Evolutionary conservation across 495 filamentous ascomycete genomes (phyloP), one percentile per base, ranked within the genome.

Genomic region (Annulohypoxylon bovei): DNA sequence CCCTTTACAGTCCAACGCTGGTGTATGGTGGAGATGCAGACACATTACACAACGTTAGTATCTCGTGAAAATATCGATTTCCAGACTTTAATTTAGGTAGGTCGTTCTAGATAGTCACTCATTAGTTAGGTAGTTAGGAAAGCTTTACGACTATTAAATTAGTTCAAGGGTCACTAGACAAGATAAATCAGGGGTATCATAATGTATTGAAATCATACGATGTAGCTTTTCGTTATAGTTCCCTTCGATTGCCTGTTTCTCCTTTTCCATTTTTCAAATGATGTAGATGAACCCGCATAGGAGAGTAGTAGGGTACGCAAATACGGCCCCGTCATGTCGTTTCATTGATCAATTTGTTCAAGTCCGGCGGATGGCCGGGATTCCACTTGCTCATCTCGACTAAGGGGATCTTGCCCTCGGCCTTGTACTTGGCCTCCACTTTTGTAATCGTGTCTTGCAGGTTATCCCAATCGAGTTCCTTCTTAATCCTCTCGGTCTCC

Each of bases 381-480:
- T 69, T 69, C 70, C 65, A 73, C 57, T 58, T 60, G 25, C 53
- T 39, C 70, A 73, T 73, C 61, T 73, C 70, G 20, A 44, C 32
- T 22, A 44, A n/a, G 11, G 70, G 61, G 12, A 56, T 30, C 28
- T 62, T 69, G 12, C 70, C 70, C 33, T 65, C 60, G 18, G 65
- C 62, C 32, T 23, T 69, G 32, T 61, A 73, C 56, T 62, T 61
- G 6, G 61, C 56, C 28, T 59, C 54, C 11, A 56, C n/a, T 1
- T 49, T 53, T 4, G 42, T 18, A 4, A 64, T 72, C 14, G 11
- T 46, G 4, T 62, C 61, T 33, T 42, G 22, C 8, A 39, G 40
- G 23, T 75, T 44, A 44, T 74, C 77, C 72, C 76, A 75, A 3
- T 72, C 58, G n/a, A 78, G 56, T 8, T 62, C 59, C 32, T 72